These are phyloP conservation scores for Chlamydomonas sphaeroides DNA, from an alignment of 139 green algal species.

Conservation along the genomic window DNA sequence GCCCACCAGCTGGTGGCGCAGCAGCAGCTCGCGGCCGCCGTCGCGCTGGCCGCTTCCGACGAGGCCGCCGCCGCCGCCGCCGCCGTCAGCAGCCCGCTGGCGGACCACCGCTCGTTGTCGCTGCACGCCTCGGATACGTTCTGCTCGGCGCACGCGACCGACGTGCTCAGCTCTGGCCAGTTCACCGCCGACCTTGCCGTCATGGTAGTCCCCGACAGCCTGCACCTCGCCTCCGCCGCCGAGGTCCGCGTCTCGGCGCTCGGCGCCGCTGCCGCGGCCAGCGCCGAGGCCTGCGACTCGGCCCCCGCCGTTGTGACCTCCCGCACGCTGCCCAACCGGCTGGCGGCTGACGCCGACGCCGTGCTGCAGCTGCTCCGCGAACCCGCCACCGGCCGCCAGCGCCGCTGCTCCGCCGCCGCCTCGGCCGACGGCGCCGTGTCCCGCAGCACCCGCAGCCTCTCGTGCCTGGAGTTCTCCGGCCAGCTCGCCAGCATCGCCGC, in stretches of 20 bases:
- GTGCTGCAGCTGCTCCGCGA: background rate
- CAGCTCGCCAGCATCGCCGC: background rate
- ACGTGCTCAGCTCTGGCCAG: too few species aligned
- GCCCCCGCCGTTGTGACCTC: background rate
- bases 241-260: too few species aligned
- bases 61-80: too few species aligned
- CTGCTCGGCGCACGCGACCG: background rate
- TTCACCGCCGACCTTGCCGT: too few species aligned
- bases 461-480: slow-evolving; percentile 33
- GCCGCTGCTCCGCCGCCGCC: background rate
- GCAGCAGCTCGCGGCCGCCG: background rate
- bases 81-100: background rate
- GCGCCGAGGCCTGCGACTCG: background rate
- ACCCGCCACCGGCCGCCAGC: background rate
- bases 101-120: background rate
- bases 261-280: too few species aligned
- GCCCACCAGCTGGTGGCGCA: background rate
- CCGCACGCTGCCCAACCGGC: background rate
- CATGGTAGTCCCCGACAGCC: too few species aligned
- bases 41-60: too few species aligned
- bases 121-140: background rate
- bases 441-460: slow-evolving; percentile 35
- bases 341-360: background rate
- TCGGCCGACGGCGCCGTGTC: background rate
- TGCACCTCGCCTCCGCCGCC: too few species aligned